These are phyloP conservation scores for Ilyonectria destructans DNA, from an alignment of 2,329 filamentous ascomycete genomes.

Conservation along the genomic window DNA sequence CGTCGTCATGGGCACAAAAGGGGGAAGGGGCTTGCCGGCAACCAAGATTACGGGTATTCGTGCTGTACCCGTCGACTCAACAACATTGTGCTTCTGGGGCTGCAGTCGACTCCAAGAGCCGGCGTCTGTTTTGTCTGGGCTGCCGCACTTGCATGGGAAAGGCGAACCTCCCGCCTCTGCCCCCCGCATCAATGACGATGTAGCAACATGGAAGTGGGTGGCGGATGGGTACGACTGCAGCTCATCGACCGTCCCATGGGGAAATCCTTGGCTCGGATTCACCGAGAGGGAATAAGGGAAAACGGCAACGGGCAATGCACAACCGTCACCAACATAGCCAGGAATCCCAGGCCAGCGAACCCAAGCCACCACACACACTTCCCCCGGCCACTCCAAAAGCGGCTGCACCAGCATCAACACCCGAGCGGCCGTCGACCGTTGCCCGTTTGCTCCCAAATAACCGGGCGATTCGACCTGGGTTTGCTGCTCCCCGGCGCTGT, in stretches of 20 bases:
- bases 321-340: slow-evolving; percentile 12
- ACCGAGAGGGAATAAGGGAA: slow-evolving; percentile 8
- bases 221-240: slow-evolving; percentile 16
- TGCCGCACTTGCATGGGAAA: slow-evolving; percentile 8
- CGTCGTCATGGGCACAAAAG: slow-evolving; percentile 27
- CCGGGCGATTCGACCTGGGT: slow-evolving; percentile 9
- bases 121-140: neutral
- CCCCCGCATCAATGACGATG: slow-evolving; percentile 24
- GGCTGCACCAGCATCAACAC: neutral
- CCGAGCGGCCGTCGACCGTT: slow-evolving; percentile 20
- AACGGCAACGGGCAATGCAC: neutral
- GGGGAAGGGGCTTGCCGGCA: slow-evolving; percentile 16
- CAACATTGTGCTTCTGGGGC: slow-evolving; percentile 4
- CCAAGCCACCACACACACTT: neutral
- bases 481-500: slow-evolving; percentile 5
- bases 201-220: slow-evolving; percentile 8
- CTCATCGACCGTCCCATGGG: slow-evolving; percentile 2
- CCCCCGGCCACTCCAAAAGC: neutral
- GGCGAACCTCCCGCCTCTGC: slow-evolving; percentile 4
- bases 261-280: slow-evolving; percentile 2
- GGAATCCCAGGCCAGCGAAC: slow-evolving; percentile 12
- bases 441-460: slow-evolving; percentile 17
- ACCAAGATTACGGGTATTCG: slow-evolving; percentile 7
- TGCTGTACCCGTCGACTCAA: slow-evolving; percentile 2
- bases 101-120: neutral